phyloP scores from a whole-genome alignment of 2,329 filamentous ascomycete species.

The Penicillium brasilianum region DNA sequence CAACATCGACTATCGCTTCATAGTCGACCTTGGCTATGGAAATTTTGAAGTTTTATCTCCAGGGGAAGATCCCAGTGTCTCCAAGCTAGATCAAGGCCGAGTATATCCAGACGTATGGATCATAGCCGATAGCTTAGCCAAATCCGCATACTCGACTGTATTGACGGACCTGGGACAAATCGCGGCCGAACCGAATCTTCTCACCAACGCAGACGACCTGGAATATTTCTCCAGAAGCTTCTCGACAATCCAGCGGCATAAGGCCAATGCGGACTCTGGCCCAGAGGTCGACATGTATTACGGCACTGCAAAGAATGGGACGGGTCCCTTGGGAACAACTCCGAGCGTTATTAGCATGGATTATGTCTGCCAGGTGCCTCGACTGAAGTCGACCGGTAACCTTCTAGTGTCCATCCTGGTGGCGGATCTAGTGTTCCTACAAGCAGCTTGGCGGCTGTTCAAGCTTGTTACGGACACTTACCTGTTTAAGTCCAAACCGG shows the following conservation, averaged over 20 bases:
- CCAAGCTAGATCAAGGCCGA: slow-evolving; percentile 1
- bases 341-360: slow-evolving; percentile 1
- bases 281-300: slow-evolving; percentile 2
- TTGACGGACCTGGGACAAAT: slow-evolving; percentile 4
- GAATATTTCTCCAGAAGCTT: slow-evolving; percentile 4
- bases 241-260: slow-evolving; percentile 3
- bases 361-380: slow-evolving; percentile 1
- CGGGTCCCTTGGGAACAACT: slow-evolving; percentile 1
- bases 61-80: not conserved
- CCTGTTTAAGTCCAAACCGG: not conserved
- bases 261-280: not conserved
- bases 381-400: not conserved
- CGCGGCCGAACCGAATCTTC: not conserved
- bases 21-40: slow-evolving; percentile 6
- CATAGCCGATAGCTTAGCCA: slow-evolving; percentile 3
- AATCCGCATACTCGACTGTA: slow-evolving; percentile 5
- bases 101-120: slow-evolving; percentile 5
- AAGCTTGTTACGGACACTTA: slow-evolving; percentile 1
- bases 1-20: slow-evolving; percentile 6
- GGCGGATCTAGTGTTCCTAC: slow-evolving; percentile 5
- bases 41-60: slow-evolving; percentile 3
- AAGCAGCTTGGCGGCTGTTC: slow-evolving; percentile 3
- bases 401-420: slow-evolving; percentile 1
- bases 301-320: not conserved
- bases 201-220: slow-evolving; percentile 2